These are phyloP conservation scores for Plantago major DNA, from an alignment of 257 asterid species.

Conservation along the genomic window DNA sequence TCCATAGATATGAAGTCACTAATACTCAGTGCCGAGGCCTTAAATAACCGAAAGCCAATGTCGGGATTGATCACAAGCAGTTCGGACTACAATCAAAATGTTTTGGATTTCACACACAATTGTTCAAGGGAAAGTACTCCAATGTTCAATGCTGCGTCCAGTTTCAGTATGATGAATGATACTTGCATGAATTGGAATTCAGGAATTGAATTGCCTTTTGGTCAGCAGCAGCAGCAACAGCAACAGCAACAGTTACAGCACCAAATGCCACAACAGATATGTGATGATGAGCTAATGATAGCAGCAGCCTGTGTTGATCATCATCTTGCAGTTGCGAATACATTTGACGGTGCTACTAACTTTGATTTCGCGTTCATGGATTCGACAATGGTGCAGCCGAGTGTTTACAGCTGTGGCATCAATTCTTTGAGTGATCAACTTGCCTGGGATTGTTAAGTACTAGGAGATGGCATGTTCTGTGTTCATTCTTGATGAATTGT, in stretches of 20 bases:
- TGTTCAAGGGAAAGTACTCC: slow-evolving; percentile 29
- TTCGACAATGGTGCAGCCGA: slow-evolving; percentile 40
- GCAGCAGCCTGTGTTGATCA: slow-evolving; percentile 10
- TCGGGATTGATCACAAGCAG: neutral
- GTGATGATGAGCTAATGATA: slow-evolving; percentile 8
- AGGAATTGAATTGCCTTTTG: slow-evolving; percentile 18
- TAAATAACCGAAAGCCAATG: neutral
- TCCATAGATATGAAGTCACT: slow-evolving; percentile 22
- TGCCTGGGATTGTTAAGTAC: slow-evolving; percentile 50
- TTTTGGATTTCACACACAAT: slow-evolving; percentile 28
- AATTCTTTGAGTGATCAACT: slow-evolving; percentile 53
- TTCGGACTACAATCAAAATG: neutral
- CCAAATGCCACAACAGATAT: slow-evolving; percentile 7
- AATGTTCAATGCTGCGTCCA: slow-evolving; percentile 22
- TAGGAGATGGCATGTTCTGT: no score
- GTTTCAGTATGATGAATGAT: slow-evolving; percentile 25
- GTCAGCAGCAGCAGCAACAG: slow-evolving; percentile 19
- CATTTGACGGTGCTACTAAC: slow-evolving; percentile 30
- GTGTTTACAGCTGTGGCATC: slow-evolving; percentile 27
- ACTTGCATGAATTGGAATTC: slow-evolving; percentile 24
- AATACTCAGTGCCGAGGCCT: neutral
- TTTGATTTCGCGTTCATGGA: slow-evolving; percentile 58
- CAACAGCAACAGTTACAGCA: slow-evolving; percentile 20
- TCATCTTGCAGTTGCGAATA: slow-evolving; percentile 9
- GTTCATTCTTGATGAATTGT: no score